Percentiles rank a stretch among this genome's conserved stretches.
Evolutionary conservation across 2,329 filamentous ascomycete species (phyloP).

Genomic region (Xylariaceae sp.): DNA sequence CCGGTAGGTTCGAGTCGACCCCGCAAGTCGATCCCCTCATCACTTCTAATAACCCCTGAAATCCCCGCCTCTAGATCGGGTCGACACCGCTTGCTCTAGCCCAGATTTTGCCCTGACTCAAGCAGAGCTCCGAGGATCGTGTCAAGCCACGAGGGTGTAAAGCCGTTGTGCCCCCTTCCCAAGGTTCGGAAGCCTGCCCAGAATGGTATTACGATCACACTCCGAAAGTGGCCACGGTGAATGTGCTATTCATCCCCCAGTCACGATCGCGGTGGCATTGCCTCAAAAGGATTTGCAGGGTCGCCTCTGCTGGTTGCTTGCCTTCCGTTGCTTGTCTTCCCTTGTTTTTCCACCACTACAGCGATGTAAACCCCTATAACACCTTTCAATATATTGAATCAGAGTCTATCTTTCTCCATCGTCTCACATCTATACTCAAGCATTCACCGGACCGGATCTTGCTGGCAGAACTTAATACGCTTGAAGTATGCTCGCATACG

Average conservation of each 20-base stretch:
- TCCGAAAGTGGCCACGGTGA: constrained; percentile 20
- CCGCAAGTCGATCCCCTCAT: constrained; percentile 27
- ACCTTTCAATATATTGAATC: not conserved
- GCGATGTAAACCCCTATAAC: constrained; percentile 8
- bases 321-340: constrained; percentile 16
- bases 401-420: constrained; percentile 9
- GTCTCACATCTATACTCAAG: constrained; percentile 1
- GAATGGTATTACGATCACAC: constrained; percentile 10
- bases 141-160: constrained; percentile 9
- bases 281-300: not conserved
- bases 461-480: constrained; percentile 9
- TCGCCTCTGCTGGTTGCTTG: constrained; percentile 11
- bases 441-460: constrained; percentile 1
- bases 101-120: constrained; percentile 5
- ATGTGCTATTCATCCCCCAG: constrained; percentile 10
- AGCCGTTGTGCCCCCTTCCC: not conserved
- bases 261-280: constrained; percentile 17
- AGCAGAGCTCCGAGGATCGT: constrained; percentile 10
- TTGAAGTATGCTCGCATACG: constrained; percentile 27
- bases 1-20: constrained; percentile 10
- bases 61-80: constrained; percentile 21
- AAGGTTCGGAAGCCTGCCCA: constrained; percentile 12
- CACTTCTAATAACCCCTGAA: constrained; percentile 11
- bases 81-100: constrained; percentile 8
- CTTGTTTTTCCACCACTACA: constrained; percentile 2